Evolutionary conservation across 1,284 basidiomycete species (phyloP).

Genomic region (Pterulicium gracile): DNA sequence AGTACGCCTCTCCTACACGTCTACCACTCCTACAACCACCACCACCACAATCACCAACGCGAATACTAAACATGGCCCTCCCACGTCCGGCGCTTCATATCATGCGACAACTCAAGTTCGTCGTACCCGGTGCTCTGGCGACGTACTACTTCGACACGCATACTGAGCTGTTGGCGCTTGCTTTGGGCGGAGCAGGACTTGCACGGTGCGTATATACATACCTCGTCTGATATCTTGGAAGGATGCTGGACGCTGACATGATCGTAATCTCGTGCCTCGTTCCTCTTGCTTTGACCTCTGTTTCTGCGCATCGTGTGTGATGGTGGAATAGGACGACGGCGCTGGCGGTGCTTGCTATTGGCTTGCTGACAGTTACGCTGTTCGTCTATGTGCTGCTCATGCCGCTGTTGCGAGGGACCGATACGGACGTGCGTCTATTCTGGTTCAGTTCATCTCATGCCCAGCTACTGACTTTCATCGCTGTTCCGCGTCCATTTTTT

Average conservation of each 20-base stretch:
- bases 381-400: constrained; percentile 62
- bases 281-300: constrained; percentile 3
- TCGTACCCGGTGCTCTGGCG: constrained; percentile 50
- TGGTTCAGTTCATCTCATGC: not conserved
- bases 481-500: too few species aligned
- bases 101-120: constrained; percentile 58
- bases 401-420: constrained; percentile 50
- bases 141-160: constrained; percentile 52
- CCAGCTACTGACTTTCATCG: not conserved
- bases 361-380: constrained; percentile 46
- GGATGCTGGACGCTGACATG: not conserved
- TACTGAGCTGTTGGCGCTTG: constrained; percentile 33
- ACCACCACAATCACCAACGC: not conserved
- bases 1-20: too few species aligned
- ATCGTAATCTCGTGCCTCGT: not conserved
- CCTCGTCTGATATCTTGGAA: too few species aligned
- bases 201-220: constrained; percentile 36
- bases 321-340: constrained; percentile 47
- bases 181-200: constrained; percentile 32
- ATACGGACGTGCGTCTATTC: constrained; percentile 47
- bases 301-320: constrained; percentile 8
- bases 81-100: constrained; percentile 30
- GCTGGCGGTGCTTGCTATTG: constrained; percentile 36
- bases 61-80: constrained; percentile 8
- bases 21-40: too few species aligned